phyloP scores from a whole-genome alignment of 257 asterid species.

The Lithospermum erythrorhizon region DNA sequence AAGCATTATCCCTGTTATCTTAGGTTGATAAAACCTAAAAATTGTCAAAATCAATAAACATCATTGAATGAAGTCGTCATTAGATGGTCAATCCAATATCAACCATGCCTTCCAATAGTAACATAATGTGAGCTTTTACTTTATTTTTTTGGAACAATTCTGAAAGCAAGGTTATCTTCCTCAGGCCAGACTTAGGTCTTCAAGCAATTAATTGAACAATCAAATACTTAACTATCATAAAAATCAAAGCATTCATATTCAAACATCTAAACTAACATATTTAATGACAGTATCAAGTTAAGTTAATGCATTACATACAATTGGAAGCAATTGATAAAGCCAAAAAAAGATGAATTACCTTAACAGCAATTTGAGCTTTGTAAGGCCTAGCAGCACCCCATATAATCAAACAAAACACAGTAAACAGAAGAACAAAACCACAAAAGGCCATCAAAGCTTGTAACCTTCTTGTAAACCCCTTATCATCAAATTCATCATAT shows the following conservation, averaged over 20 bases:
- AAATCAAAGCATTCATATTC: not conserved
- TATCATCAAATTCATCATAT: slow-evolving; percentile 59
- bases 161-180: no score
- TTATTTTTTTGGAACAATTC: no score
- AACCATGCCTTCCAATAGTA: not conserved
- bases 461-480: slow-evolving; percentile 49
- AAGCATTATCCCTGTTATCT: not conserved
- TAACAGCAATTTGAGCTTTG: slow-evolving; percentile 47
- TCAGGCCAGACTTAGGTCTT: no score
- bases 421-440: slow-evolving; percentile 58
- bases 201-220: no score
- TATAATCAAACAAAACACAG: slow-evolving; percentile 75
- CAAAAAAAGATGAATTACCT: slow-evolving; percentile 33
- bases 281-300: not conserved
- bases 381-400: slow-evolving; percentile 92
- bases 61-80: not conserved
- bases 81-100: not conserved
- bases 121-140: not conserved
- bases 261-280: not conserved
- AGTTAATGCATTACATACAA: not conserved
- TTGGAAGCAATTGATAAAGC: not conserved
- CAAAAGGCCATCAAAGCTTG: slow-evolving; percentile 63
- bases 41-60: not conserved
- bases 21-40: no score
- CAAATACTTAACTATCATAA: not conserved